A percentile compares a stretch with the other conserved stretches of the same genome.
phyloP scores from a whole-genome alignment of 768 basidiomycete species.

The Psilocybe sp. region DNA sequence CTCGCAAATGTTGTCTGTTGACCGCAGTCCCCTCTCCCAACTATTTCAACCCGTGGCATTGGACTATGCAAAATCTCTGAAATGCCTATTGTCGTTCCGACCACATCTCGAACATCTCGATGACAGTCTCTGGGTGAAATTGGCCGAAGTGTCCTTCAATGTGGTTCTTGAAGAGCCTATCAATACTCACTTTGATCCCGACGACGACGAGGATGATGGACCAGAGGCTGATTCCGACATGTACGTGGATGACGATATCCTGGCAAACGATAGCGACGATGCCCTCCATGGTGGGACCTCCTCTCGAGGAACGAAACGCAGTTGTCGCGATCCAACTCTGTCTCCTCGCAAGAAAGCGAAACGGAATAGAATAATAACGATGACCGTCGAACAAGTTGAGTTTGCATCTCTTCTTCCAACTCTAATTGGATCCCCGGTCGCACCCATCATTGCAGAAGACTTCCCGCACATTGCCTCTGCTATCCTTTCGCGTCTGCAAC shows the following conservation, averaged over 20 bases:
- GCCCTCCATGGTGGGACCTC: constrained; percentile 19
- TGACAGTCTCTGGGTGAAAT: constrained; percentile 58
- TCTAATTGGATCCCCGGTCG: constrained; percentile 54
- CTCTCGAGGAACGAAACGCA: constrained; percentile 36
- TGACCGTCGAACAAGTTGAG: constrained; percentile 66
- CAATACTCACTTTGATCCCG: constrained; percentile 27
- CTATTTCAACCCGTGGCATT: constrained; percentile 65
- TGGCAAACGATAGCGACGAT: constrained; percentile 28
- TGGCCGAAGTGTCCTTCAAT: constrained; percentile 76
- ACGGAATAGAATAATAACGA: constrained; percentile 18
- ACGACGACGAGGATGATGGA: constrained; percentile 27
- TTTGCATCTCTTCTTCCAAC: constrained; percentile 62
- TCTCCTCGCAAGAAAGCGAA: constrained; percentile 19
- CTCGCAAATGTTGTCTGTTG: constrained; percentile 51
- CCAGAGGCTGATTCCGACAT: constrained; percentile 32
- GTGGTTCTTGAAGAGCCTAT: constrained; percentile 64
- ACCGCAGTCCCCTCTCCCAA: constrained; percentile 26
- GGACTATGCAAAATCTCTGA: constrained; percentile 80
- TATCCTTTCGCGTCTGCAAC: constrained; percentile 48
- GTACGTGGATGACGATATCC: constrained; percentile 26
- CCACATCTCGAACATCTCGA: constrained; percentile 82
- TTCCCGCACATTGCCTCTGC: constrained; percentile 39
- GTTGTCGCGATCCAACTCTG: constrained; percentile 21
- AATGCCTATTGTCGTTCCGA: constrained; percentile 55
- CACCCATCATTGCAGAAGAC: constrained; percentile 51